phyloP scores from a whole-genome alignment of 2,329 filamentous ascomycete genomes.

The Fusarium xylarioides region DNA sequence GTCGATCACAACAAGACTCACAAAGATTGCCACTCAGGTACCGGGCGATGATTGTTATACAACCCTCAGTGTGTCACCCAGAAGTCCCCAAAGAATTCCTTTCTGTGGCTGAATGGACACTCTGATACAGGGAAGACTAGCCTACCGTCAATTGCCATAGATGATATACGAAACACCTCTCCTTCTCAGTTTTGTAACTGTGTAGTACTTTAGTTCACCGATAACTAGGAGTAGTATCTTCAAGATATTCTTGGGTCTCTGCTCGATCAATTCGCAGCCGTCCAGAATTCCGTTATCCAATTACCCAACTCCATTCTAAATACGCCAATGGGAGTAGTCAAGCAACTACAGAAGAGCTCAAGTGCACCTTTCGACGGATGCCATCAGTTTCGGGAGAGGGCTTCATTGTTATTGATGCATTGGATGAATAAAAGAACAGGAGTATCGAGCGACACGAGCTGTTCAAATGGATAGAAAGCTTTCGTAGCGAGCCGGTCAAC shows the following conservation, averaged over 20 bases:
- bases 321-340: rapidly evolving
- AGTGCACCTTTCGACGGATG: rapidly evolving
- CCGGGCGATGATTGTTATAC: rapidly evolving
- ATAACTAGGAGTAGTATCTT: too few species aligned
- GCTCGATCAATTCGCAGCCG: too few species aligned
- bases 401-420: rapidly evolving
- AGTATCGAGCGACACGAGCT: rapidly evolving
- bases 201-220: too few species aligned
- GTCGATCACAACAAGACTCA: not conserved
- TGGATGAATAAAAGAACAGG: rapidly evolving
- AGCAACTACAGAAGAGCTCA: rapidly evolving
- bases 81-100: rapidly evolving
- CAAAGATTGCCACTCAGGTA: rapidly evolving
- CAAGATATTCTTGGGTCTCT: too few species aligned
- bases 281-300: too few species aligned
- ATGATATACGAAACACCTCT: not conserved
- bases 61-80: rapidly evolving
- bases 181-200: too few species aligned
- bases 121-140: rapidly evolving
- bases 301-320: too few species aligned
- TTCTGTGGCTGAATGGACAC: not conserved
- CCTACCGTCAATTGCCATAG: not conserved
- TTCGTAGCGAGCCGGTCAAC: rapidly evolving
- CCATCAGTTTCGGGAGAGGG: rapidly evolving
- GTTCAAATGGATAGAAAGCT: rapidly evolving